Conservation (phyloP, 2,329 filamentous ascomycete genomes). For the Fusarium aywerte region DNA sequence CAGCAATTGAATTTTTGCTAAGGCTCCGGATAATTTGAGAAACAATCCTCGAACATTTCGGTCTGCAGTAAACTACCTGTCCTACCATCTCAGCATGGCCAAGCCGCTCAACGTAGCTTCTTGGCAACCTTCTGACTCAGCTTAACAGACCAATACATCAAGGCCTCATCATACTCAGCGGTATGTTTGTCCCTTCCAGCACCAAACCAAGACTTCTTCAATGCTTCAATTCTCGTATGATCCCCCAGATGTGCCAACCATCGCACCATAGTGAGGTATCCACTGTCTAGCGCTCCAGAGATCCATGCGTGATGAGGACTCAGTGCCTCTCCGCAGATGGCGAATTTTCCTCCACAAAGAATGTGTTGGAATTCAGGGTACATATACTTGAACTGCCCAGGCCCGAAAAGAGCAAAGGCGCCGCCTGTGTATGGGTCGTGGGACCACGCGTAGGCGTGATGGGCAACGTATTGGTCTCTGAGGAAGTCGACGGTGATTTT, state of each 20-base stretch:
- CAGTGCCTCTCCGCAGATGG: slow-evolving; percentile 53
- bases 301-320: slow-evolving; percentile 56
- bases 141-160: slow-evolving; percentile 13
- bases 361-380: slow-evolving; percentile 48
- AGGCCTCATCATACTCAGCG: slow-evolving; percentile 6
- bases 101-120: not conserved
- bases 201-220: slow-evolving; percentile 16
- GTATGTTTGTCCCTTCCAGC: not conserved
- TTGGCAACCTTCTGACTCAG: not conserved
- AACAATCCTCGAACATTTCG: too few relatives aligned
- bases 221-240: not conserved
- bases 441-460: slow-evolving; percentile 55
- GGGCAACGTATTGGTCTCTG: slow-evolving; percentile 13
- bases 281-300: slow-evolving; percentile 52
- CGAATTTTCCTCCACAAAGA: slow-evolving; percentile 45
- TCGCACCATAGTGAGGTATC: slow-evolving; percentile 24
- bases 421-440: slow-evolving; percentile 50
- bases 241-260: not conserved
- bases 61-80: too few relatives aligned
- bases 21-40: too few relatives aligned
- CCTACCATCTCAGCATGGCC: too few relatives aligned
- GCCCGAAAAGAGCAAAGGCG: slow-evolving; percentile 55
- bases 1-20: too few relatives aligned
- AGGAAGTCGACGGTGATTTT: slow-evolving; percentile 3
- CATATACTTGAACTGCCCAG: slow-evolving; percentile 53